Conservation (phyloP, 805 yeast species). For the Saccharomycopsis lassenensis region DNA sequence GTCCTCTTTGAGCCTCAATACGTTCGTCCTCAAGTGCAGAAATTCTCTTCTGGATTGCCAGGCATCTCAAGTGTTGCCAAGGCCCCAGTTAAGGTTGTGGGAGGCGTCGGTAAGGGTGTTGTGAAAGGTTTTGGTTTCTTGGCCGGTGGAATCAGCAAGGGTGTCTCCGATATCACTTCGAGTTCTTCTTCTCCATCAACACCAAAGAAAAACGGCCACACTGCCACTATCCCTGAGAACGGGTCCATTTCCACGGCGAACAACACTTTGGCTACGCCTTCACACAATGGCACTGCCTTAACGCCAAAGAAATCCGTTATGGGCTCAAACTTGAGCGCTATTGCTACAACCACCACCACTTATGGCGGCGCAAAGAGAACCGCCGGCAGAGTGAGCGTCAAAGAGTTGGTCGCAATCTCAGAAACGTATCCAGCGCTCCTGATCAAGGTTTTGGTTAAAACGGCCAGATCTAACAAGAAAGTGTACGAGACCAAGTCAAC, state of each 20-base stretch:
- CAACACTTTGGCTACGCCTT: not conserved
- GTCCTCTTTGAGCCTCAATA: constrained; percentile 56
- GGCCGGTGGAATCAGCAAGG: constrained; percentile 37
- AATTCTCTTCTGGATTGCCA: constrained; percentile 34
- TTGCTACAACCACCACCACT: constrained; percentile 1
- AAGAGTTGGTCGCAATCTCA: constrained; percentile 18
- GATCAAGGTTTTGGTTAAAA: constrained; percentile 43
- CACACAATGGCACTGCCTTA: too few relatives aligned
- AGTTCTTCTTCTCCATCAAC: too few relatives aligned
- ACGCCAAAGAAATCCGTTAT: too few relatives aligned
- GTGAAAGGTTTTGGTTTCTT: constrained; percentile 37
- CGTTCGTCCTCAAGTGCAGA: constrained; percentile 47
- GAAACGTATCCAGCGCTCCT: constrained; percentile 27
- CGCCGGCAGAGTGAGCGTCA: constrained; percentile 15
- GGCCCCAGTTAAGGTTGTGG: constrained; percentile 31
- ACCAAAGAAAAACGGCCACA: constrained; percentile 8
- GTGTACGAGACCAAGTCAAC: constrained; percentile 52
- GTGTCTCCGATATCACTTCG: too few relatives aligned
- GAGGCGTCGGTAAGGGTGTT: constrained; percentile 32
- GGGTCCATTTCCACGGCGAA: not conserved
- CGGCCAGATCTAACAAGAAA: constrained; percentile 34
- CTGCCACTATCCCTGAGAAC: not conserved
- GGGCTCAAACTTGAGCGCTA: not conserved
- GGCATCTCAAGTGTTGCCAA: constrained; percentile 28
- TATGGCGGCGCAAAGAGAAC: constrained; percentile 16